A percentile compares a stretch with the other conserved stretches of the same genome.
These are phyloP conservation scores for Mrakia gelida DNA, from an alignment of 768 basidiomycete genomes.

Conservation along the genomic window DNA sequence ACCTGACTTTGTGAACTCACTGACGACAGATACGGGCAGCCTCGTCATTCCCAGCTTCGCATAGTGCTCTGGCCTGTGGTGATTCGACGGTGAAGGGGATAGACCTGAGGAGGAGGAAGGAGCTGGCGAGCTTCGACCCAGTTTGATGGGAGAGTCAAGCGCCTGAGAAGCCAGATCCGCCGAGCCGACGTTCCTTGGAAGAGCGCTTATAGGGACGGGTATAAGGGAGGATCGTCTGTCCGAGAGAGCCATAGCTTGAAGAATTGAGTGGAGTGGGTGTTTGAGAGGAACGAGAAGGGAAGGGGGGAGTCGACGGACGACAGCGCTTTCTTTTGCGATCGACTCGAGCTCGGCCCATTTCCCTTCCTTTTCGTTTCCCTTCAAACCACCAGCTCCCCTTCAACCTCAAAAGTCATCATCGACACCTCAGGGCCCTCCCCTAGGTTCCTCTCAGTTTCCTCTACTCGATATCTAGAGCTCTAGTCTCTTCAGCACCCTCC, in stretches of 20 bases:
- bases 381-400: too few relatives aligned
- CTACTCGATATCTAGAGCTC: neutral
- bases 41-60: neutral
- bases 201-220: neutral
- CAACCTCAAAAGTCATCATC: too few relatives aligned
- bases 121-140: neutral
- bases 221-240: neutral
- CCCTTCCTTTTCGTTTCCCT: neutral
- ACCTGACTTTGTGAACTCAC: slow-evolving; percentile 1
- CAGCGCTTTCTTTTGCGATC: too few relatives aligned
- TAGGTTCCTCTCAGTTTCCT: neutral
- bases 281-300: neutral
- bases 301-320: neutral
- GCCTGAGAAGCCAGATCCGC: neutral
- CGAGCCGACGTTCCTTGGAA: neutral
- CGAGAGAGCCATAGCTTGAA: neutral
- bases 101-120: neutral
- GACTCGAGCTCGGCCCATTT: neutral
- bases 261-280: neutral
- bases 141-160: neutral
- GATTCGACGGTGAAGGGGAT: neutral
- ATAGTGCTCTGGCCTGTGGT: slow-evolving; percentile 8
- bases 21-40: neutral
- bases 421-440: too few relatives aligned
- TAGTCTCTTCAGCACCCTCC: neutral